Conservation (phyloP, 2,329 filamentous ascomycete genomes). For the Ploettnerulaceae sp. region DNA sequence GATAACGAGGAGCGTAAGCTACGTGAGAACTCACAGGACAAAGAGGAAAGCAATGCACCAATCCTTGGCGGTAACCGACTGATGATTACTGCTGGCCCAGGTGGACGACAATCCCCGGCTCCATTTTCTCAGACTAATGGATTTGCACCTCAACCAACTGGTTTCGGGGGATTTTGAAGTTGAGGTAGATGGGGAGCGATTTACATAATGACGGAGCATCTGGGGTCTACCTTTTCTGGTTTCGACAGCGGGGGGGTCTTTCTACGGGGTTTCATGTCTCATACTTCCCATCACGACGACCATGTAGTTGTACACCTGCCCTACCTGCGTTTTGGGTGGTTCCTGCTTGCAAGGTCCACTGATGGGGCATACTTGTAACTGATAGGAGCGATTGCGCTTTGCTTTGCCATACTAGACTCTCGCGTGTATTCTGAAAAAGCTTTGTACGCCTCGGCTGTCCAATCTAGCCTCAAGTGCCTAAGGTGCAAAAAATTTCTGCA, state of each 20-base stretch:
- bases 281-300: constrained; percentile 25
- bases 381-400: constrained; percentile 29
- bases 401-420: constrained; percentile 26
- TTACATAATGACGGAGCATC: constrained; percentile 33
- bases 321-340: constrained; percentile 23
- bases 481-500: too few species aligned
- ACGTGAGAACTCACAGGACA: constrained; percentile 66
- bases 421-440: constrained; percentile 24
- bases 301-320: constrained; percentile 33
- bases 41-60: constrained; percentile 87
- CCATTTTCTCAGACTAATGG: constrained; percentile 80
- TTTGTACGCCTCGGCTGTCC: too few species aligned
- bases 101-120: constrained; percentile 46
- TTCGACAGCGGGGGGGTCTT: constrained; percentile 24
- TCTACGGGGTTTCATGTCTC: constrained; percentile 20
- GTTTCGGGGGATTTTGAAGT: constrained; percentile 50
- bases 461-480: too few species aligned
- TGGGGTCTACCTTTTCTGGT: constrained; percentile 28
- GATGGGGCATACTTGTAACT: constrained; percentile 27
- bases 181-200: constrained; percentile 33
- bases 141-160: constrained; percentile 83
- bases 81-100: constrained; percentile 91
- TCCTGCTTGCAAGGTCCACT: constrained; percentile 12
- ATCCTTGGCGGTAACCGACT: constrained; percentile 85
- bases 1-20: constrained; percentile 94